These are phyloP conservation scores for Podila epicladia DNA, from an alignment of 192 early-diverging fungal species.

Conservation along the genomic window DNA sequence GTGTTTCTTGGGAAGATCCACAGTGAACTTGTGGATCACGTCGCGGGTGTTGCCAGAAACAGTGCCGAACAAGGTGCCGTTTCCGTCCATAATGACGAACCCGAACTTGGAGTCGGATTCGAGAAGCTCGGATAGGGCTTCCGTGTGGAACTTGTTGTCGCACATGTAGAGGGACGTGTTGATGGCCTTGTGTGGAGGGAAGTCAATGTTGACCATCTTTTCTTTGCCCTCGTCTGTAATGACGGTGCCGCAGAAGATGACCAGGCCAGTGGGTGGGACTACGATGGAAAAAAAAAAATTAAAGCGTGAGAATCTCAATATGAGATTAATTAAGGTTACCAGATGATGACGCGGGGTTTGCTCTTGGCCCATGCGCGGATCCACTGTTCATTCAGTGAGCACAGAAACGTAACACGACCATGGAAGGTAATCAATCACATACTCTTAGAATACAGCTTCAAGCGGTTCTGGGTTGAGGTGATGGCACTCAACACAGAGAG, in stretches of 20 bases:
- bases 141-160: slow-evolving; percentile 99
- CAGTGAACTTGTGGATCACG: slow-evolving; percentile 93
- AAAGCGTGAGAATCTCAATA: not conserved
- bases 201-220: slow-evolving; percentile 98
- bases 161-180: slow-evolving; percentile 98
- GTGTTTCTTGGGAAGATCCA: slow-evolving; percentile 99
- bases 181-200: slow-evolving; percentile 99
- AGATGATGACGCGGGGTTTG: not conserved
- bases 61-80: slow-evolving; percentile 94
- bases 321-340: not conserved
- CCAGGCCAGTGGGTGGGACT: slow-evolving; percentile 95
- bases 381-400: not conserved
- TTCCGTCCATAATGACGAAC: slow-evolving; percentile 99
- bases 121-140: slow-evolving; percentile 89
- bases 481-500: slow-evolving; percentile 97
- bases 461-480: slow-evolving; percentile 94
- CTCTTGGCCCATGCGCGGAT: not conserved
- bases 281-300: not conserved
- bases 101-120: slow-evolving; percentile 97
- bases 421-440: slow-evolving; percentile 7
- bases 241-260: slow-evolving; percentile 95
- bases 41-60: slow-evolving; percentile 96
- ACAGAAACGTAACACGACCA: not conserved
- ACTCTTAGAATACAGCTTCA: slow-evolving; percentile 92
- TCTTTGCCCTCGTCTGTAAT: slow-evolving; percentile 99